Percentiles rank a stretch among this genome's conserved stretches.
Conservation (phyloP, 257 asterid species). For the Jacaranda mimosifolia region DNA sequence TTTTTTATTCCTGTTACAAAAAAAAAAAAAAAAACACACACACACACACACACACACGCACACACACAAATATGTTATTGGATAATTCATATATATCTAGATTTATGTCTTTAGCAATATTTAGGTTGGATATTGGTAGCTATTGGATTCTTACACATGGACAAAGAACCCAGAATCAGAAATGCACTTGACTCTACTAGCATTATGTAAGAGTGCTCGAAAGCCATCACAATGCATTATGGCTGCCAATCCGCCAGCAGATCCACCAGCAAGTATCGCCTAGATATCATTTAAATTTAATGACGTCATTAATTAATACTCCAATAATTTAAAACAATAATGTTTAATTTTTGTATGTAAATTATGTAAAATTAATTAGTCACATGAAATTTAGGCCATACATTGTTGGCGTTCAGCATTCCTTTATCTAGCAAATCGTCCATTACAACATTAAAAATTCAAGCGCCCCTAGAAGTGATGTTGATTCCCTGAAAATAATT, state of each 20-base stretch:
- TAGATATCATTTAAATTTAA: background rate
- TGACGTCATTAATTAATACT: background rate
- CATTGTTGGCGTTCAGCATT: conserved; percentile 28
- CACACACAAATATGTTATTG: background rate
- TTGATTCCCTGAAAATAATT: background rate
- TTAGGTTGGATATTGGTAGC: background rate
- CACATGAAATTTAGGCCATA: background rate
- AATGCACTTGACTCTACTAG: conserved; percentile 35
- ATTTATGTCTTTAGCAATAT: background rate
- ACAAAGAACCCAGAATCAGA: background rate
- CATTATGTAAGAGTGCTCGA: conserved; percentile 16
- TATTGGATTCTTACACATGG: background rate
- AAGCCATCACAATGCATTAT: conserved; percentile 40
- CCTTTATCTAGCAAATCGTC: conserved; percentile 23
- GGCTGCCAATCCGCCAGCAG: conserved; percentile 40
- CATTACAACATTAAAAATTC: conserved; percentile 10
- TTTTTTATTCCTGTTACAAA: background rate
- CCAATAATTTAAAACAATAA: too few species aligned
- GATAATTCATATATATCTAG: background rate
- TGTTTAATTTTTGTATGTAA: too few species aligned
- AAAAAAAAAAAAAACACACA: too few species aligned
- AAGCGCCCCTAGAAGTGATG: background rate
- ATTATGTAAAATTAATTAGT: background rate
- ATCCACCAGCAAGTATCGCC: conserved; percentile 41
- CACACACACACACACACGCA: too few species aligned